Percentiles rank a stretch among this genome's conserved stretches.
Conservation (phyloP, 331 rosid species). For the Rosa hybrid region DNA sequence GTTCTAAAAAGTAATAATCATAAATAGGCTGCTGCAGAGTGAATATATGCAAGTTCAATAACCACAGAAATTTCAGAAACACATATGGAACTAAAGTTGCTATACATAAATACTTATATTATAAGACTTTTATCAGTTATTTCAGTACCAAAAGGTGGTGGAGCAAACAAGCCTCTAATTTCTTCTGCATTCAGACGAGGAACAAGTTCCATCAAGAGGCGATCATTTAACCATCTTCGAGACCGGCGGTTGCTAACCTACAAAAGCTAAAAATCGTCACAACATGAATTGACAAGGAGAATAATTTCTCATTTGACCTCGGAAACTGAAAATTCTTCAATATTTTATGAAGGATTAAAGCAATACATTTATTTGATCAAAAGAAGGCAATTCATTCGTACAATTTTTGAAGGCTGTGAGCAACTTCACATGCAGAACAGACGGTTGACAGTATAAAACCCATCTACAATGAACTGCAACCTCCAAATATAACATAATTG, state of each 20-base stretch:
- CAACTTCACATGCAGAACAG: not conserved
- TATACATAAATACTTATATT: not conserved
- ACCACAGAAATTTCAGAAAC: not conserved
- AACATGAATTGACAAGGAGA: not conserved
- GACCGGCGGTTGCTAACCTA: constrained; percentile 86
- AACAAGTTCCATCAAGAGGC: constrained; percentile 84
- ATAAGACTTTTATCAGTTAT: not conserved
- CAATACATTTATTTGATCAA: not conserved
- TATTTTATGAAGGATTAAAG: not conserved
- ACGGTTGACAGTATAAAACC: not conserved
- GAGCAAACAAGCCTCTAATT: constrained; percentile 92
- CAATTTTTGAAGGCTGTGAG: not conserved
- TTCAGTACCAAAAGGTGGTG: constrained; percentile 91
- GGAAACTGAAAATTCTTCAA: not conserved
- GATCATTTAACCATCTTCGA: constrained; percentile 91
- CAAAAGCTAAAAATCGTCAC: constrained; percentile 2
- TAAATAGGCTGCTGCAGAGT: not conserved
- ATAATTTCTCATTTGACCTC: not conserved
- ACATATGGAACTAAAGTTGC: not conserved
- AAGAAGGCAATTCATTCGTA: not conserved
- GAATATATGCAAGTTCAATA: not conserved
- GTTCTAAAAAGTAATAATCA: constrained; percentile 12
- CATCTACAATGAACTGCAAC: not conserved
- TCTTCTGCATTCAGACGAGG: constrained; percentile 89
- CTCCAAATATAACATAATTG: not conserved